Evolutionary conservation across 352 stramenopile genomes (phyloP).

Genomic region (Globisporangium acanthophoron): DNA sequence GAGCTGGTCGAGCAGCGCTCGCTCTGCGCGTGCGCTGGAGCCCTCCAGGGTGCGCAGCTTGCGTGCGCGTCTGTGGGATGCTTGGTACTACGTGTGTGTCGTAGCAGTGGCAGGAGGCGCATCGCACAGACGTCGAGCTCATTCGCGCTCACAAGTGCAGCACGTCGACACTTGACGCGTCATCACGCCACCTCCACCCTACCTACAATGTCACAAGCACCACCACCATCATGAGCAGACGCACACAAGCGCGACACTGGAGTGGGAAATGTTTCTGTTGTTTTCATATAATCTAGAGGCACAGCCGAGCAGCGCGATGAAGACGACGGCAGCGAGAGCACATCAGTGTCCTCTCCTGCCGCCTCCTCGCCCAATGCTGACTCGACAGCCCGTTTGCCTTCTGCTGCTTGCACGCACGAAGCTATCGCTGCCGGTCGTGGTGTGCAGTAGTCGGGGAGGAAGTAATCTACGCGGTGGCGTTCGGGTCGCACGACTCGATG

Average conservation of each 20-base stretch:
- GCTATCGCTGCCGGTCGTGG: background rate
- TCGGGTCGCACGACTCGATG: constrained; percentile 73
- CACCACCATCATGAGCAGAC: too few relatives aligned
- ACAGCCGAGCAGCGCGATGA: background rate
- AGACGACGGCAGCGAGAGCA: background rate
- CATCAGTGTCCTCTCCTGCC: background rate
- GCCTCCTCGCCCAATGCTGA: background rate
- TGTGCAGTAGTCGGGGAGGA: background rate
- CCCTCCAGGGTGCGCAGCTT: too few relatives aligned
- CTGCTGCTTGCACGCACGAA: background rate
- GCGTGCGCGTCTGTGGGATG: too few relatives aligned
- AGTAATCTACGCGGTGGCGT: constrained; percentile 29
- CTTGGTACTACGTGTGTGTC: too few relatives aligned
- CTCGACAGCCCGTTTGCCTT: background rate
- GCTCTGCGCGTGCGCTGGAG: background rate
- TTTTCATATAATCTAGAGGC: constrained; percentile 1
- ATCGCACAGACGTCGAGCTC: too few relatives aligned
- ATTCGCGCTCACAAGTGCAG: too few relatives aligned
- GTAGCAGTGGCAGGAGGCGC: too few relatives aligned
- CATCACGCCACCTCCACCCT: too few relatives aligned
- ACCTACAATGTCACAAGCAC: too few relatives aligned
- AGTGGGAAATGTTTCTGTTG: background rate
- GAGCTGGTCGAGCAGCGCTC: too few relatives aligned
- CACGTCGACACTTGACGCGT: too few relatives aligned
- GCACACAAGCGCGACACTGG: too few relatives aligned